Conservation (phyloP, 805 yeast species). For the Zygotorulaspora chibaensis region DNA sequence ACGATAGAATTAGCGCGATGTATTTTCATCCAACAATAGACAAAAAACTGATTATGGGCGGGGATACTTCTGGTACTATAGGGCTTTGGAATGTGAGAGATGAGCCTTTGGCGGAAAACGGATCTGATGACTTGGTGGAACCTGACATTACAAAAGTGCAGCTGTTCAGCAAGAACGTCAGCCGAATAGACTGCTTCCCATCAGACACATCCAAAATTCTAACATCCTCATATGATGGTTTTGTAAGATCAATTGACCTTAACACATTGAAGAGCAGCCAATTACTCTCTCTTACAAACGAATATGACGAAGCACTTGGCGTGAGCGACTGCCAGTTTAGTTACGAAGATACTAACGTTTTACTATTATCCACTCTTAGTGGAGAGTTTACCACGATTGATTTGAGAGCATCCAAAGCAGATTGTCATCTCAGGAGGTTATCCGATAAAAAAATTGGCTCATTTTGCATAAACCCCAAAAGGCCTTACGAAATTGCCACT, state of each 20-base stretch:
- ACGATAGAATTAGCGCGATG: conserved; percentile 67
- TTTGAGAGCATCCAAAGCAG: conserved; percentile 44
- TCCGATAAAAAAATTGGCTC: conserved; percentile 94
- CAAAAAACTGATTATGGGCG: conserved; percentile 68
- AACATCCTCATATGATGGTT: conserved; percentile 84
- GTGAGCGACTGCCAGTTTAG: conserved; percentile 69
- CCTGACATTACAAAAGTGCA: conserved; percentile 59
- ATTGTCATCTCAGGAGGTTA: conserved; percentile 46
- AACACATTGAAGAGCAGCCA: conserved; percentile 56
- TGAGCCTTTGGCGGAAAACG: conserved; percentile 25
- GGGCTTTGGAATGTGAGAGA: conserved; percentile 79
- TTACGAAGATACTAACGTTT: conserved; percentile 44
- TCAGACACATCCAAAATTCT: conserved; percentile 51
- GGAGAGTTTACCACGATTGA: conserved; percentile 82
- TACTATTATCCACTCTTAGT: conserved; percentile 70
- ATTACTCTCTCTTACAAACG: conserved; percentile 51
- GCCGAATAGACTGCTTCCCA: conserved; percentile 54
- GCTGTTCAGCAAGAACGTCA: conserved; percentile 71
- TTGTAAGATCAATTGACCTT: conserved; percentile 69
- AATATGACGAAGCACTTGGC: conserved; percentile 56
- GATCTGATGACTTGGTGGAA: conserved; percentile 39
- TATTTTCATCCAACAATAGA: conserved; percentile 69
- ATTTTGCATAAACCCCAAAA: conserved; percentile 70
- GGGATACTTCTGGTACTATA: conserved; percentile 81
- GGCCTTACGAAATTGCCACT: conserved; percentile 66